Evolutionary conservation across 2,329 filamentous ascomycete genomes (phyloP), one percentile per base, ranked within the genome.

Genomic region (Graphilbum sp.): DNA sequence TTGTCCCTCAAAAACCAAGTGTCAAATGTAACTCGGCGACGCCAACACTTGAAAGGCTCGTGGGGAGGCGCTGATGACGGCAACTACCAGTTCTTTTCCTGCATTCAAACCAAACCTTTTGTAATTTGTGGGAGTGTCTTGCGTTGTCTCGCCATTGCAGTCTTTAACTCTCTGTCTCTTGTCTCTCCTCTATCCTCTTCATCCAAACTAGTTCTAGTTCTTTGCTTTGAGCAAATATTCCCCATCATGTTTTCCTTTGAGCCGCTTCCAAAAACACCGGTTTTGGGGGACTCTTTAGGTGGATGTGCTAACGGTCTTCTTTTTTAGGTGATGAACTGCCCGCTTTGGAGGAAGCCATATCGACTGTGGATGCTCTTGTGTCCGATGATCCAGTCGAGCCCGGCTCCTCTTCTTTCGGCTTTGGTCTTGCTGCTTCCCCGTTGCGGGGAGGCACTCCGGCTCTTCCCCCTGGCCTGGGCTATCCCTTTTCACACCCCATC

Each of bases 301-400:
- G 27, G 15, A 13, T 12, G 13, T 29, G 27, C 27, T 29, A 29
- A 29, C 27, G 15, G 27, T 12, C 13, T 9, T 5, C 13, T n/a
- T 9, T 29, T n/a, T 5, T n/a, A 81, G 76, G 79, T 56, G 74
- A 79, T 50, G 68, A 73, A 36, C 55, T 73, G n/a, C 61, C 64
- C 41, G 69, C 66, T 11, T 60, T 77, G 34, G 72, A 76, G 43
- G 74, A 77, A 46, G 75, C 67, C 12, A 66, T 64, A 3, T 63
- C 64, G 32, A 75, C 69, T n/a, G 71, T 83, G 31, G 77, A 82
- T 52, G 75, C 75, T 4, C 58, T 83, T 4, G 77, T 83, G 12
- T 71, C 75, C 18, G 78, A 83, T 49, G 59, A 70, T n/a, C 39
- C 42, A 4, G 5, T 29, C 15, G 27, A 29, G 10, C 13, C 15